Evolutionary conservation across 2,329 filamentous ascomycete genomes (phyloP), one percentile per base, ranked within the genome.

Genomic region (Helicocarpus griseus): DNA sequence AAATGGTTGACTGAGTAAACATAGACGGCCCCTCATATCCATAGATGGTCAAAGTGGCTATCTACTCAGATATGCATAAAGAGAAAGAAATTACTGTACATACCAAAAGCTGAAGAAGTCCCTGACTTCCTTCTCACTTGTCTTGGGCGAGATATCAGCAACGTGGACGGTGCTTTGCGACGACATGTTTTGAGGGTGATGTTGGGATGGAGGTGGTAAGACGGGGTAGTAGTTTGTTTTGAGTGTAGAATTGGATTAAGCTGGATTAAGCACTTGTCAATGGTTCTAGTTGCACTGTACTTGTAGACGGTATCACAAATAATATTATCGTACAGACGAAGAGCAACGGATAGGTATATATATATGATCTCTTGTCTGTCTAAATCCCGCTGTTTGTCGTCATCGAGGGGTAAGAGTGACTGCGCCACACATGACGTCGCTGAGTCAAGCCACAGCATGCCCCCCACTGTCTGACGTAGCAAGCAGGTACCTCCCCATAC

Each of bases 51-150:
- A 40, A 13, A 24, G 5, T 40, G 11, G 14, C 11, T 2, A 6
- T 22, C 4, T 17, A 28, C 17, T 4, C 24, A 2, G n/a, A 31
- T 31, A 31, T 4, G 14, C 26, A 19, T 4, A 31, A 8, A 11
- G 13, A 21, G n/a, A 13, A 11, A 14, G 19, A 46, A 21, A 11
- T 8, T n/a, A 21, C n/a, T 43, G 44, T 41, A 64, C 81, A 68
- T 78, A 91, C 88, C 81, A 84, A 72, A 97, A 97, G 77, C 86
- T 93, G 78, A 98, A 98, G 79, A 98, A 98, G 67, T 95, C 90
- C 65, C 82, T 83, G 63, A 98, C 83, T 73, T 97, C 89, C 73
- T 90, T 85, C 72, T 98, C 89, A 60, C 80, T 82, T 52, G 91
- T 96, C 68, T 84, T 73, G 56, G 77, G 68, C 60, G 87, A 83